Percentiles rank a stretch among this genome's conserved stretches.
These are phyloP conservation scores for Pterula multifida DNA, from an alignment of 1,284 basidiomycete species.

Conservation along the genomic window DNA sequence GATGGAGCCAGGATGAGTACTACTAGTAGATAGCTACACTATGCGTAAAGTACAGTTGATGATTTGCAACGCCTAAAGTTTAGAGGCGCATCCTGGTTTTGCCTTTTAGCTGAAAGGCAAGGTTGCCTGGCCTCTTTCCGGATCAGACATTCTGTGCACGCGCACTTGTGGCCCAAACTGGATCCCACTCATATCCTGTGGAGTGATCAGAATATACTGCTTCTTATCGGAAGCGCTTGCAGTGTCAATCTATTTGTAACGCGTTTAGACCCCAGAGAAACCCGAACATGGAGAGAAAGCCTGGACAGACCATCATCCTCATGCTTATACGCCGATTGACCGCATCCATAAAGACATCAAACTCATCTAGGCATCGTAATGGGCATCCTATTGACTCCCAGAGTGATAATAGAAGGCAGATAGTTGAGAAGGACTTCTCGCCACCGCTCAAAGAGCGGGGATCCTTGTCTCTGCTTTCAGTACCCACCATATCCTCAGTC, in stretches of 20 bases:
- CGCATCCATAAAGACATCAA: constrained; percentile 94
- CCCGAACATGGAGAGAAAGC: background rate
- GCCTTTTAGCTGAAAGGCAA: background rate
- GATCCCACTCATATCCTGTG: constrained; percentile 71
- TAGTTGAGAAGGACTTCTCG: constrained; percentile 96
- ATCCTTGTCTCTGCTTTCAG: constrained; percentile 60
- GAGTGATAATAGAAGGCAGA: constrained; percentile 83
- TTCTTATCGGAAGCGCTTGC: constrained; percentile 76
- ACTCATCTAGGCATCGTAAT: constrained; percentile 85
- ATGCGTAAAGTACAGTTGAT: background rate
- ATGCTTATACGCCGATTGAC: constrained; percentile 87
- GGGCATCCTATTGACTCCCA: constrained; percentile 96
- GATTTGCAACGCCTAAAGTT: background rate
- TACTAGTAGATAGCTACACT: background rate
- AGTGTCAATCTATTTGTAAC: constrained; percentile 61
- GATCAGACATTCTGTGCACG: constrained; percentile 73
- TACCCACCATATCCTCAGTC: constrained; percentile 64
- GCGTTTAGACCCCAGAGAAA: constrained; percentile 7
- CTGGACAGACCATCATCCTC: constrained; percentile 70
- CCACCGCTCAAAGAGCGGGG: constrained; percentile 82
- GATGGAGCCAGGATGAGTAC: background rate
- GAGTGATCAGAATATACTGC: constrained; percentile 89
- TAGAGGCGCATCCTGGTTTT: background rate
- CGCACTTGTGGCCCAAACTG: constrained; percentile 48
- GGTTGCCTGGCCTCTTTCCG: constrained; percentile 44